Evolutionary conservation across 148 eudicot species (phyloP).

Genomic region (Beta vulgaris): DNA sequence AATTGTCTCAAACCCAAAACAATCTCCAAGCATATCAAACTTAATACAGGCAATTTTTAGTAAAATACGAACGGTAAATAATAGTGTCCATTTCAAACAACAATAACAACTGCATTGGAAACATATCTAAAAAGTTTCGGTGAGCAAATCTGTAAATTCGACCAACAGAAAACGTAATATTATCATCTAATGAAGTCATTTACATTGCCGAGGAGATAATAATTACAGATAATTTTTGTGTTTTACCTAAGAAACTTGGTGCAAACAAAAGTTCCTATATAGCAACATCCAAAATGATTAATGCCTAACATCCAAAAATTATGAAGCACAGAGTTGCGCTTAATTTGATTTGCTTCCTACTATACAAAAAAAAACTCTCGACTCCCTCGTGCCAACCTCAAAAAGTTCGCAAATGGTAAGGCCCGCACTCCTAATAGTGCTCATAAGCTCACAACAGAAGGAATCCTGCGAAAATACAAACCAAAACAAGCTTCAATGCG

Average conservation of each 20-base stretch:
- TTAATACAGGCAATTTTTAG: no score
- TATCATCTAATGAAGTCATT: neutral
- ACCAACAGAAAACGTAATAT: neutral
- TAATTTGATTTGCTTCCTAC: neutral
- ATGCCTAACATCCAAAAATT: neutral
- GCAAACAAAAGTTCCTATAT: neutral
- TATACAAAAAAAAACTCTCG: neutral
- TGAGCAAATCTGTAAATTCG: neutral
- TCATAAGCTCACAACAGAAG: neutral
- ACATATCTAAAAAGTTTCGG: neutral
- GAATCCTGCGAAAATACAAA: neutral
- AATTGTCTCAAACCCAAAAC: no score
- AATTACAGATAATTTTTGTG: neutral
- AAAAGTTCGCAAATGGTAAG: no score
- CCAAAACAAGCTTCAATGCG: neutral
- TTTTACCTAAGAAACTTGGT: neutral
- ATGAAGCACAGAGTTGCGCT: neutral
- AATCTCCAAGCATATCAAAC: no score
- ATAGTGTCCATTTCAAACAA: no score
- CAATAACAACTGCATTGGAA: no score
- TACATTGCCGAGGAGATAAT: neutral
- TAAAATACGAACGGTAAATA: no score
- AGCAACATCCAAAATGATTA: neutral
- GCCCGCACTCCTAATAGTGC: no score
- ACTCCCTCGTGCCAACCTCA: no score